These are phyloP conservation scores for Colletotrichum horii DNA, from an alignment of 2,329 filamentous ascomycete genomes.

Conservation along the genomic window DNA sequence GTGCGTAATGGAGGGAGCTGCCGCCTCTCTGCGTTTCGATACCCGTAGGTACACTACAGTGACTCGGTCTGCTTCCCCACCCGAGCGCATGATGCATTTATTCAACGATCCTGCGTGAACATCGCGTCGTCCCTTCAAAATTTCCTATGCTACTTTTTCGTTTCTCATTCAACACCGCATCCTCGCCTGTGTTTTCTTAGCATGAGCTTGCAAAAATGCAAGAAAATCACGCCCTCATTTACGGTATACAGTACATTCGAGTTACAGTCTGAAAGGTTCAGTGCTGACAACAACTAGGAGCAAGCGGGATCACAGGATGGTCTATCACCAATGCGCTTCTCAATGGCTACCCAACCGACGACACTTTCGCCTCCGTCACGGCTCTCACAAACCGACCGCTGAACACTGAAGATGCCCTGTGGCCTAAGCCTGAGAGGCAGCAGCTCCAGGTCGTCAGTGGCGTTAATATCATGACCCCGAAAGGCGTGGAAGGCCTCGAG, in stretches of 20 bases:
- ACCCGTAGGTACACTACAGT: not conserved
- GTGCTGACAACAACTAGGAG: not conserved
- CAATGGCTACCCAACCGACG: constrained; percentile 47
- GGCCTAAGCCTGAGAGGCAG: constrained; percentile 27
- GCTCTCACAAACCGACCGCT: constrained; percentile 52
- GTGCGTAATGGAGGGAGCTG: not conserved
- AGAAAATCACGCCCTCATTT: not conserved
- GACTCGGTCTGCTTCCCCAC: not conserved
- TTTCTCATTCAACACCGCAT: not conserved
- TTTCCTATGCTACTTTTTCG: not conserved
- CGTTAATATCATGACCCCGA: constrained; percentile 36
- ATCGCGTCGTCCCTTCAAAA: not conserved
- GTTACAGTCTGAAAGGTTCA: not conserved
- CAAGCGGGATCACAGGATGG: constrained; percentile 51
- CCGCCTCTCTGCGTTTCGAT: not conserved
- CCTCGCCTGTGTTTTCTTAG: not conserved
- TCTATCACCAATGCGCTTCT: constrained; percentile 54
- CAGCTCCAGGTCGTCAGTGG: constrained; percentile 38
- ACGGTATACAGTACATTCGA: not conserved
- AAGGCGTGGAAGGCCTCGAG: constrained; percentile 32
- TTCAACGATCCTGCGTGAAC: not conserved
- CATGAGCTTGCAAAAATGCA: not conserved
- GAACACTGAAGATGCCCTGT: constrained; percentile 28
- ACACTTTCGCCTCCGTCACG: constrained; percentile 47
- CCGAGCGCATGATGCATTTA: not conserved